Base-by-base conservation (phyloP, 306 rosid genomes). In the Fagus sylvatica region DNA sequence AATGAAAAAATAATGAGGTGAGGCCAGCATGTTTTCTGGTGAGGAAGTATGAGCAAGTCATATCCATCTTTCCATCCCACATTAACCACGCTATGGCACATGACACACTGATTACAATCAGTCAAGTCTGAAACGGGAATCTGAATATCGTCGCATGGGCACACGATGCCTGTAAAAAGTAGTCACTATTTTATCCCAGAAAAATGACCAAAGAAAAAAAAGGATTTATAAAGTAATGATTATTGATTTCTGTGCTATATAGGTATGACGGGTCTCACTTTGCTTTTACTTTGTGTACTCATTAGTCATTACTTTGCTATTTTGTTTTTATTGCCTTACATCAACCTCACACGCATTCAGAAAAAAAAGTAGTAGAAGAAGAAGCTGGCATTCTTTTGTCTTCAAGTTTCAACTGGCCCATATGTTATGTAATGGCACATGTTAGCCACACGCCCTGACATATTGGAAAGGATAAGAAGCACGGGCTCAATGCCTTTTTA, bases 371-470 rank as follows among this genome's bases (percentile, higher is more conserved):
- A 65, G 11, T 5, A 37, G 9, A 16, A 5, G 16, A 39, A 17
- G 49, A 39, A 43, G 48, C 71, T 66, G 71, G 71, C 46, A 37
- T 15, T 28, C 37, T 22, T 22, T 22, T 22, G 28, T 22, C 28
- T 22, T 22, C 28, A 22, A 22, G 28, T 4, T 2, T 36, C 30
- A 2, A 37, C 49, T 7, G 32, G 71, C 15, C 71, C 71, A 37
- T 37, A 0, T 8, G 71, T 6, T 37, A 0, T 8, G 71, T 6
- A 15, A 39, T 6, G 46, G 32, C 71, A 66, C 48, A 39, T 12
- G 71, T 11, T 17, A 7, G 71, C 71, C 71, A 66, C 71, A 66
- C 71, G 71, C 71, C 71, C 30, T 16, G 71, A 39, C 33, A 39
- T 17, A 37, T 65, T 4, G 28, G 51, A 12, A 66, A 66, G 71